A percentile compares a stretch with the other conserved stretches of the same genome.
phyloP scores from a whole-genome alignment of 306 rosid species.

The Spatholobus suberectus region DNA sequence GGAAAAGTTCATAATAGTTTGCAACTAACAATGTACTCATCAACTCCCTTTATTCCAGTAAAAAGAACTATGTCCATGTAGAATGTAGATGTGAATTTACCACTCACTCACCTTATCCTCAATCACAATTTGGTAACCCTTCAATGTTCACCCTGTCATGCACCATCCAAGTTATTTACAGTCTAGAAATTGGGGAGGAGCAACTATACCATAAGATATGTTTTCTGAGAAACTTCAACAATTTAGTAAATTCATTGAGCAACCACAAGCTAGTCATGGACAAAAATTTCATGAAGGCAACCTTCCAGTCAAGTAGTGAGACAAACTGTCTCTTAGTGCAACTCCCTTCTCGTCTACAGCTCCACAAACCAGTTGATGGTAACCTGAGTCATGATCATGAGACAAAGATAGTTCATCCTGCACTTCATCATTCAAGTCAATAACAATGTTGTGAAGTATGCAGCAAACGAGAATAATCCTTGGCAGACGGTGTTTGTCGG shows the following conservation, averaged over 20 bases:
- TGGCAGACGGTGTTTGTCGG: conserved; percentile 87
- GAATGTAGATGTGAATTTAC: conserved; percentile 18
- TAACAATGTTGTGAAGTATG: conserved; percentile 85
- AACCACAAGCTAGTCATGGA: conserved; percentile 27
- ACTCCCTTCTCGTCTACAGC: conserved; percentile 64
- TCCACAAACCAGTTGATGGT: conserved; percentile 73
- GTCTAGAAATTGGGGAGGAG: conserved; percentile 31
- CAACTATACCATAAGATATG: conserved; percentile 11
- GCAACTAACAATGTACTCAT: background rate
- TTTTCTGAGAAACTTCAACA: conserved; percentile 11
- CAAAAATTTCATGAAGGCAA: conserved; percentile 45
- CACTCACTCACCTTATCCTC: conserved; percentile 5
- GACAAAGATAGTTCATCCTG: conserved; percentile 60
- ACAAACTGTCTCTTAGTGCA: conserved; percentile 66
- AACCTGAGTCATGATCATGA: conserved; percentile 71
- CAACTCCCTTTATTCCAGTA: background rate
- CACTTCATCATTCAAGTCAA: conserved; percentile 71
- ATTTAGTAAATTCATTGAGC: conserved; percentile 39
- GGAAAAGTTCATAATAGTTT: background rate
- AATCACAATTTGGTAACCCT: conserved; percentile 23
- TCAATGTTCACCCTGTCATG: conserved; percentile 23
- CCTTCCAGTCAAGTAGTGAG: conserved; percentile 60
- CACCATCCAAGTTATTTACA: conserved; percentile 36
- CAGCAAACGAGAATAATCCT: conserved; percentile 92
- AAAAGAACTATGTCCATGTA: background rate